Evolutionary conservation across 2,329 filamentous ascomycete genomes (phyloP).

Genomic region (Hawksworthiomyces lignivorus): DNA sequence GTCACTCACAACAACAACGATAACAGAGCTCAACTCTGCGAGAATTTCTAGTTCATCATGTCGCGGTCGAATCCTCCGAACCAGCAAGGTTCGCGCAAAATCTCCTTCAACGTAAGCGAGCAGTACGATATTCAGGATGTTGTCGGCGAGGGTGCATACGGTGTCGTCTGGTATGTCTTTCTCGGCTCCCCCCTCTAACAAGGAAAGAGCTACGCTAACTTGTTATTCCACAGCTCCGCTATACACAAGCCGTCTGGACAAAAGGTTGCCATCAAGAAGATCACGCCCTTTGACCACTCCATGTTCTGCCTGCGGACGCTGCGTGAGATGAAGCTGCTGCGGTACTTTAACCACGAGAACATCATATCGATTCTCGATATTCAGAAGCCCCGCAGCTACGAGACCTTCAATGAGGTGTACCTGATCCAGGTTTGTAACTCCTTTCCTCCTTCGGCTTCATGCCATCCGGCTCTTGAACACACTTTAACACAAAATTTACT

Average conservation of each 20-base stretch:
- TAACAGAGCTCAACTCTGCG: not conserved
- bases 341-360: slow-evolving; percentile 99
- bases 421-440: slow-evolving; percentile 74
- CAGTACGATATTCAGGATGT: slow-evolving; percentile 99
- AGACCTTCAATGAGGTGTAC: slow-evolving; percentile 95
- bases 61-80: slow-evolving; percentile 51
- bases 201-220: not conserved
- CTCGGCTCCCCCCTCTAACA: not conserved
- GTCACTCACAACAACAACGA: too few species aligned
- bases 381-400: slow-evolving; percentile 93
- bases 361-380: slow-evolving; percentile 99
- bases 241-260: slow-evolving; percentile 97
- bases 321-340: slow-evolving; percentile 96
- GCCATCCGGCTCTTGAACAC: too few species aligned
- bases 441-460: not conserved
- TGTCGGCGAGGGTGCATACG: slow-evolving; percentile 95
- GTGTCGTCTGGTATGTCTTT: slow-evolving; percentile 81
- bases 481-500: too few species aligned
- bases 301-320: slow-evolving; percentile 97
- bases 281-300: slow-evolving; percentile 96
- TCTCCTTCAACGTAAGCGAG: slow-evolving; percentile 99
- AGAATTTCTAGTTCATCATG: slow-evolving; percentile 30
- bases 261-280: slow-evolving; percentile 99
- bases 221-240: slow-evolving; percentile 59
- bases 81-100: slow-evolving; percentile 70